Conservation (phyloP, 2,329 filamentous ascomycete genomes). For the Fusarium sp. region DNA sequence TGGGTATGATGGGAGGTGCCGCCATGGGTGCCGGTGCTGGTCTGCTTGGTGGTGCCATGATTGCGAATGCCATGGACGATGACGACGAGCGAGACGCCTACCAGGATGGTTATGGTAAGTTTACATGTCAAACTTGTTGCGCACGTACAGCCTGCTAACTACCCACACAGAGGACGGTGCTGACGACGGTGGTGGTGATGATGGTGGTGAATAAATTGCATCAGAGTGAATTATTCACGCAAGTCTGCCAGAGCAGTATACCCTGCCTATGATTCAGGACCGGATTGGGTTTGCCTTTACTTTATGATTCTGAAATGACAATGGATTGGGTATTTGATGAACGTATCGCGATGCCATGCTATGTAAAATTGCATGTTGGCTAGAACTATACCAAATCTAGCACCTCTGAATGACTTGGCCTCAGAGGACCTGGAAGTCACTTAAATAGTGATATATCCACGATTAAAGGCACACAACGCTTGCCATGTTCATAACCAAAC, state of each 20-base stretch:
- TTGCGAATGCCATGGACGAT: slow-evolving; percentile 76
- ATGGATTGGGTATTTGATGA: slow-evolving; percentile 14
- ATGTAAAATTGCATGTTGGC: not conserved
- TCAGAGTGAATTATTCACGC: not conserved
- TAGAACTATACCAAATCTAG: not conserved
- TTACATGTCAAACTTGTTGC: not conserved
- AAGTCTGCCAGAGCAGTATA: not conserved
- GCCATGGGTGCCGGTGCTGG: slow-evolving; percentile 86
- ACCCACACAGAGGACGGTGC: slow-evolving; percentile 49
- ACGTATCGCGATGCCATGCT: not conserved
- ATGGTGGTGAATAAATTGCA: slow-evolving; percentile 37
- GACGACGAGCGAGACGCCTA: slow-evolving; percentile 71
- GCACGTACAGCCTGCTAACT: slow-evolving; percentile 30
- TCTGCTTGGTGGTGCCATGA: slow-evolving; percentile 79
- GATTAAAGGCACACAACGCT: slow-evolving; percentile 8
- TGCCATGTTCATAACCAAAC: slow-evolving; percentile 15
- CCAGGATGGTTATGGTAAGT: slow-evolving; percentile 58
- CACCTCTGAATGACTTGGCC: not conserved
- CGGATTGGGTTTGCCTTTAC: slow-evolving; percentile 10
- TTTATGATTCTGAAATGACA: slow-evolving; percentile 19
- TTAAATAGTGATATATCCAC: slow-evolving; percentile 8
- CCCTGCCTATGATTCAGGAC: not conserved
- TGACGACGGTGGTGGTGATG: slow-evolving; percentile 47
- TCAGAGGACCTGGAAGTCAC: not conserved
- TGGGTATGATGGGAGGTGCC: slow-evolving; percentile 80